phyloP scores from a whole-genome alignment of 2,329 filamentous ascomycete genomes.

The Claviceps sp. region DNA sequence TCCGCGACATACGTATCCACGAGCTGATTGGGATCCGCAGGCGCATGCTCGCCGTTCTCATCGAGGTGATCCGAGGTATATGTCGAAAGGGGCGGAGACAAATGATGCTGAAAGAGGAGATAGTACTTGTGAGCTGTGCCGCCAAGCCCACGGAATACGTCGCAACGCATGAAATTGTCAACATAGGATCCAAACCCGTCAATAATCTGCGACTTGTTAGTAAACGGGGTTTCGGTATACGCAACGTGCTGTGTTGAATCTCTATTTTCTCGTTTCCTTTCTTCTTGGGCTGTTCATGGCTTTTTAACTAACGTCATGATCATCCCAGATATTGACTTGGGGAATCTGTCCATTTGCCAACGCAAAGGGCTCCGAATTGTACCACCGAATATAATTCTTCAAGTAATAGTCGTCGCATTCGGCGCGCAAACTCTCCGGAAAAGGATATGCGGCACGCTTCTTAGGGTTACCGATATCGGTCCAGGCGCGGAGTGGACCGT shows the following conservation, averaged over 20 bases:
- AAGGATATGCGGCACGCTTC: conserved; percentile 66
- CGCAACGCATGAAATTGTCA: conserved; percentile 82
- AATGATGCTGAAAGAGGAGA: conserved; percentile 90
- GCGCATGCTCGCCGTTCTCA: conserved; percentile 24
- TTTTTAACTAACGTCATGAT: conserved; percentile 57
- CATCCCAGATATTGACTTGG: conserved; percentile 96
- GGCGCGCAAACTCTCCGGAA: conserved; percentile 64
- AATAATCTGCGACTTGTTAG: conserved; percentile 47
- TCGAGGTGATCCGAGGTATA: conserved; percentile 50
- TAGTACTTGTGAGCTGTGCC: conserved; percentile 96
- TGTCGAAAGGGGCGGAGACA: conserved; percentile 72
- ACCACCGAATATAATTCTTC: conserved; percentile 78
- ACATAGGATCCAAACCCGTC: conserved; percentile 91
- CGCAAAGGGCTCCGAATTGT: conserved; percentile 70
- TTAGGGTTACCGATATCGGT: conserved; percentile 70
- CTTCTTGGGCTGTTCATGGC: neutral
- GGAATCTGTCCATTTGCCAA: conserved; percentile 82
- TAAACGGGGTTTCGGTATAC: neutral
- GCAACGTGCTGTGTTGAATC: neutral
- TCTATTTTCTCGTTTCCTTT: neutral
- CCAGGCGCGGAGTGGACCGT: conserved; percentile 72
- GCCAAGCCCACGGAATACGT: conserved; percentile 84
- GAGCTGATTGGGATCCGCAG: conserved; percentile 57
- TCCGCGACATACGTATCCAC: conserved; percentile 58
- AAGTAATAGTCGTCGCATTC: conserved; percentile 87